Conservation (phyloP, 257 asterid genomes). For the Ajuga chamaepitys region DNA sequence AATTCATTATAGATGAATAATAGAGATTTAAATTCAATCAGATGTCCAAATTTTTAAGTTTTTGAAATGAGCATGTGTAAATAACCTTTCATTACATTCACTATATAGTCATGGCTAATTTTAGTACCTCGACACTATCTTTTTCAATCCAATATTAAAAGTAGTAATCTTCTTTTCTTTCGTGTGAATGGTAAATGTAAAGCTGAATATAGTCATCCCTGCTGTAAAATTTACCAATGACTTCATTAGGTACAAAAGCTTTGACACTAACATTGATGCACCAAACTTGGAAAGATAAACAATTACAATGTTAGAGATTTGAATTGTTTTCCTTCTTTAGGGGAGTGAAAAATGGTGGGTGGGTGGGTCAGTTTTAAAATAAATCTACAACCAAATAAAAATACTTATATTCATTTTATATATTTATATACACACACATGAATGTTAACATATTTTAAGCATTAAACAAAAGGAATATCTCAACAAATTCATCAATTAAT, state of each 20-base stretch:
- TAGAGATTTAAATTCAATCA: no score
- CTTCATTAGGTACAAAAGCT: slow-evolving; percentile 70
- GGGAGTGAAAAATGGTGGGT: no score
- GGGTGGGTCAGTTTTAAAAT: no score
- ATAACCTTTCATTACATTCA: slow-evolving; percentile 5
- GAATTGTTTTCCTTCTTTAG: no score
- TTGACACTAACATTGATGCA: slow-evolving; percentile 74
- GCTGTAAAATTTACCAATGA: slow-evolving; percentile 80
- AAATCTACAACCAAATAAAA: no score
- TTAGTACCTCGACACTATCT: slow-evolving; percentile 86
- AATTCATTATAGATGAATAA: no score
- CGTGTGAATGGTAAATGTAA: slow-evolving; percentile 83
- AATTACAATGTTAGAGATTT: background rate
- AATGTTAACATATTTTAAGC: no score
- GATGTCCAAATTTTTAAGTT: background rate
- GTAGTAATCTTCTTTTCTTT: slow-evolving; percentile 88
- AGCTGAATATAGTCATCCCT: slow-evolving; percentile 96
- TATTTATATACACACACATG: no score
- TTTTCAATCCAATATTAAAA: slow-evolving; percentile 93
- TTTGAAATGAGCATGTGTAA: background rate
- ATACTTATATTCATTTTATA: no score
- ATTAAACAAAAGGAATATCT: no score
- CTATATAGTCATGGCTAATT: background rate
- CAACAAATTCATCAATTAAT: no score
- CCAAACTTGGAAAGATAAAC: slow-evolving; percentile 69